phyloP scores from a whole-genome alignment of 345 rosid genomes.

The Citrus medica region DNA sequence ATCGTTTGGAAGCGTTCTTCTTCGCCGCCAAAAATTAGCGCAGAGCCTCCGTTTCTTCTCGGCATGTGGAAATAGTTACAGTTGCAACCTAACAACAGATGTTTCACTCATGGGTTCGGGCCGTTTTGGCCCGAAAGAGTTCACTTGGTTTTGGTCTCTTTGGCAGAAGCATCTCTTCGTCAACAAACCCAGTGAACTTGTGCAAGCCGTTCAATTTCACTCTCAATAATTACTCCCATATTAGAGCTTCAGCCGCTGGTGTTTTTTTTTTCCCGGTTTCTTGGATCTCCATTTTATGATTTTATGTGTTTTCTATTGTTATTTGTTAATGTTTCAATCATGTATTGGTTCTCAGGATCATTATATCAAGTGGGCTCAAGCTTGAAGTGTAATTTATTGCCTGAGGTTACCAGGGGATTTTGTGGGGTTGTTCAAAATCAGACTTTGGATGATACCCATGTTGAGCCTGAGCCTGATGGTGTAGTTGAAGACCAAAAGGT shows the following conservation, averaged over 20 bases:
- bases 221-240: neutral
- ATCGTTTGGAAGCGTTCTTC: neutral
- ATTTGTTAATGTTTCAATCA: neutral
- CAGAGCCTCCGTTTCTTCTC: neutral
- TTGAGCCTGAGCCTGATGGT: conserved; percentile 21
- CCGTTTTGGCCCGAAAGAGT: neutral
- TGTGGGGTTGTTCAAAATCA: conserved; percentile 26
- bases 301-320: neutral
- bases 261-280: neutral
- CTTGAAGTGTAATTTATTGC: conserved; percentile 10
- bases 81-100: neutral
- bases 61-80: neutral
- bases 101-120: neutral
- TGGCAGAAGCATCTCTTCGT: neutral
- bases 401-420: conserved; percentile 26
- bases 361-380: conserved; percentile 5
- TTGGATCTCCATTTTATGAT: neutral
- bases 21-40: neutral
- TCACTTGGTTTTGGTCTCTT: neutral
- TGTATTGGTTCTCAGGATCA: conserved; percentile 8
- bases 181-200: neutral
- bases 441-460: conserved; percentile 11
- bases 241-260: neutral
- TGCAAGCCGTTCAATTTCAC: neutral
- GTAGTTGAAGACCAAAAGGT: conserved; percentile 18